phyloP scores from a whole-genome alignment of 495 filamentous ascomycete genomes.

The Xylaria castorea region DNA sequence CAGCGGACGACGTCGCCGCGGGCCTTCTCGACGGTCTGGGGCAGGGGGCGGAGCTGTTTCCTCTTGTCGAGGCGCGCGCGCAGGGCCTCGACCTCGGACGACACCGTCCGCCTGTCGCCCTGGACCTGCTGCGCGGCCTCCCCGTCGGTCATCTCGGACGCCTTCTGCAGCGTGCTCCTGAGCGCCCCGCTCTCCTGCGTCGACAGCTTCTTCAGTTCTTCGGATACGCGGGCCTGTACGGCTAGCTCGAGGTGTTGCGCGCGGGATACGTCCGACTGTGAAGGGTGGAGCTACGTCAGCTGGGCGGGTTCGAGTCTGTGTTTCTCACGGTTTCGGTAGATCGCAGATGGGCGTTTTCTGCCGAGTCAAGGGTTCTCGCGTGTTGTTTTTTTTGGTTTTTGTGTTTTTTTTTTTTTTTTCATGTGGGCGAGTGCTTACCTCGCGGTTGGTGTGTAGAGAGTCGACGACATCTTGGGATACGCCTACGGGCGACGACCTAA shows the following conservation, averaged over 20 bases:
- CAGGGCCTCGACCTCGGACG: constrained; percentile 76
- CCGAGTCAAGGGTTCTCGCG: background rate
- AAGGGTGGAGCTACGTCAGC: constrained; percentile 22
- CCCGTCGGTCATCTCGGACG: constrained; percentile 45
- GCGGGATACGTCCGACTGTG: constrained; percentile 85
- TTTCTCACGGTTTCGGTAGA: background rate
- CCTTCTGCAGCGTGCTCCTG: constrained; percentile 68
- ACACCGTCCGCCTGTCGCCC: constrained; percentile 47
- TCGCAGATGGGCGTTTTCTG: background rate
- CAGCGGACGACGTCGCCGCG: constrained; percentile 80
- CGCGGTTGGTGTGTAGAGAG: constrained; percentile 78
- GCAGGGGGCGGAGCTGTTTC: constrained; percentile 69
- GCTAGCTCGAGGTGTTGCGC: constrained; percentile 82
- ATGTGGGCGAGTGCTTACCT: constrained; percentile 63
- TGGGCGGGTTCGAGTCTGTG: background rate
- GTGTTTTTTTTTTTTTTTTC: no score
- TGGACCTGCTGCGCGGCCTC: constrained; percentile 30
- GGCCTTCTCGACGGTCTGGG: constrained; percentile 72
- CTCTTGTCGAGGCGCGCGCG: constrained; percentile 74
- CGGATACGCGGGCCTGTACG: constrained; percentile 84
- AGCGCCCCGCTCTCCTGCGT: constrained; percentile 62
- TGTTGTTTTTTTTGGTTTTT: no score
- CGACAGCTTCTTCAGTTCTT: constrained; percentile 80
- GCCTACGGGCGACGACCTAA: constrained; percentile 80
- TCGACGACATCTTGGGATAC: constrained; percentile 87